Percentiles rank a stretch among this genome's conserved stretches.
Conservation (phyloP, 192 early-diverging fungal species). For the Rhizophagus clarus region DNA sequence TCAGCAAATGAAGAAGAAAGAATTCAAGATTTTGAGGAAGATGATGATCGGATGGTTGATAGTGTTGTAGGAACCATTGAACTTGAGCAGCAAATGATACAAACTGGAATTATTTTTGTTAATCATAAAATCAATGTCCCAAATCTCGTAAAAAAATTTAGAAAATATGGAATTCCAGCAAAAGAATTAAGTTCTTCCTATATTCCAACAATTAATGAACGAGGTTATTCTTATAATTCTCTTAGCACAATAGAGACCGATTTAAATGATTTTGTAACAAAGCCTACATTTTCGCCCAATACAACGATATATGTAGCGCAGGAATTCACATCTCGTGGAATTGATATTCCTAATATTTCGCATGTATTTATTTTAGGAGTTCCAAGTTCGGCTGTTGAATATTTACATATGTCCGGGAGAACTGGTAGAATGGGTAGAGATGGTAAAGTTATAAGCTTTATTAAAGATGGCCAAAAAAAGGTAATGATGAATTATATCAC, state of each 20-base stretch:
- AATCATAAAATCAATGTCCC: constrained; percentile 40
- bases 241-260: constrained; percentile 15
- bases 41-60: constrained; percentile 55
- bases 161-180: constrained; percentile 36
- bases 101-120: constrained; percentile 52
- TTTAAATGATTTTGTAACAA: constrained; percentile 22
- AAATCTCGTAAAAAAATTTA: constrained; percentile 37
- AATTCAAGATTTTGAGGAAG: constrained; percentile 39
- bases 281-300: neutral
- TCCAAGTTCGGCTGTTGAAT: constrained; percentile 67
- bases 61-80: constrained; percentile 46
- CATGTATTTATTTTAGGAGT: constrained; percentile 86
- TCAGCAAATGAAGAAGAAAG: neutral
- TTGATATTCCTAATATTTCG: constrained; percentile 78
- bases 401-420: constrained; percentile 88
- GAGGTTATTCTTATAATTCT: neutral
- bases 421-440: constrained; percentile 74
- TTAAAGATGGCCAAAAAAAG: constrained; percentile 38
- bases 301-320: constrained; percentile 61
- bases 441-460: constrained; percentile 57
- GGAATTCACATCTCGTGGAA: constrained; percentile 77
- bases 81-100: constrained; percentile 40
- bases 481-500: neutral
- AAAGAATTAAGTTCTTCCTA: constrained; percentile 43
- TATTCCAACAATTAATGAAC: neutral